Conservation (phyloP, 2,329 filamentous ascomycete species). For the Aureobasidium sp. region DNA sequence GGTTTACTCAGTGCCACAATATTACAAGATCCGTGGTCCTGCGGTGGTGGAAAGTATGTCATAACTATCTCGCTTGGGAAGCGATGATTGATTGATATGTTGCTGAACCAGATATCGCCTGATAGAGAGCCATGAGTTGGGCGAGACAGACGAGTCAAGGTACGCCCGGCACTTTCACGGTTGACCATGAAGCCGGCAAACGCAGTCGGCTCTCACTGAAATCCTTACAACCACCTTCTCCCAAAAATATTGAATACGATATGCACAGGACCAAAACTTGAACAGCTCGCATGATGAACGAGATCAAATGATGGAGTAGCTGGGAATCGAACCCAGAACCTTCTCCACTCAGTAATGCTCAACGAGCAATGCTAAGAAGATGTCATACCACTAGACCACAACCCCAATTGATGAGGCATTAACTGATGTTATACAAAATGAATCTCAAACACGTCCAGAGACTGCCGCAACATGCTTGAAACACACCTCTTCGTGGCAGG, state of each 20-base stretch:
- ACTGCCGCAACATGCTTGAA: not conserved
- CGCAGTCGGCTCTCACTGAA: not conserved
- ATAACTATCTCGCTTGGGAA: not conserved
- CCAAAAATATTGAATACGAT: not conserved
- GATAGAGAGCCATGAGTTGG: not conserved
- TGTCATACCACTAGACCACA: slow-evolving; percentile 13
- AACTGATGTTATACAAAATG: no score
- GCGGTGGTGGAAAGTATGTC: not conserved
- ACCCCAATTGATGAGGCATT: not conserved
- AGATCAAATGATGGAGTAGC: not conserved
- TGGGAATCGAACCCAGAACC: slow-evolving; percentile 13
- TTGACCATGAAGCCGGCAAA: not conserved
- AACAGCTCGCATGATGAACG: not conserved
- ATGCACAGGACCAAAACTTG: not conserved
- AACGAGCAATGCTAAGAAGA: slow-evolving; percentile 12
- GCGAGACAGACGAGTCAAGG: not conserved
- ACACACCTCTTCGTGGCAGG: not conserved
- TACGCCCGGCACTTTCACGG: not conserved
- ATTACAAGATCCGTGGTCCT: not conserved
- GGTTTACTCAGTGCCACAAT: not conserved
- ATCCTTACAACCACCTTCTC: not conserved
- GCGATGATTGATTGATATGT: not conserved
- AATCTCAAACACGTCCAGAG: no score
- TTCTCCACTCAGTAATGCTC: slow-evolving; percentile 8
- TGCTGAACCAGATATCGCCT: not conserved